Percentiles rank a stretch among this genome's conserved stretches.
phyloP scores from a whole-genome alignment of 352 stramenopile species.

The Pilasporangium apinafurcum region DNA sequence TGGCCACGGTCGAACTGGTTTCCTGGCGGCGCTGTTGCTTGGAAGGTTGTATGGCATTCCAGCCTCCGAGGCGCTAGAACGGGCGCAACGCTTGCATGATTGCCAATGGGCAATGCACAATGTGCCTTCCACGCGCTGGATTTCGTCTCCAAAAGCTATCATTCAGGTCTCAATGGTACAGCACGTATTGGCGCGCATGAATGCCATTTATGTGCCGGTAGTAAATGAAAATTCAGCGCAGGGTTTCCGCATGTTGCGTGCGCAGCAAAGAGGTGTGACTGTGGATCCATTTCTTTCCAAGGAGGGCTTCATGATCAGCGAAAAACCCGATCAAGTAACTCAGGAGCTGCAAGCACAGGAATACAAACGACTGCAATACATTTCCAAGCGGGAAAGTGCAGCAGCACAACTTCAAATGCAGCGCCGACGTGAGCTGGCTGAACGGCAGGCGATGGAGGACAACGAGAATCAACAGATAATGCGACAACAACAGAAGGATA shows the following conservation, averaged over 20 bases:
- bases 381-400: conserved; percentile 34
- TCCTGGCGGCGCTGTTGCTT: conserved; percentile 62
- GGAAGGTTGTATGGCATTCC: conserved; percentile 64
- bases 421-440: conserved; percentile 10
- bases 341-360: conserved; percentile 19
- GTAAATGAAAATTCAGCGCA: conserved; percentile 34
- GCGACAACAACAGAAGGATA: no score
- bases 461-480: conserved; percentile 2
- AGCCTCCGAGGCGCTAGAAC: conserved; percentile 47
- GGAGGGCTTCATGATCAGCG: conserved; percentile 60
- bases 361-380: conserved; percentile 23
- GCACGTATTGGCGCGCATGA: conserved; percentile 36
- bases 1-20: conserved; percentile 60
- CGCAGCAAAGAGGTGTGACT: conserved; percentile 44
- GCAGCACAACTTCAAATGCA: conserved; percentile 25
- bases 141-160: conserved; percentile 41
- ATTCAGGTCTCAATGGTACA: conserved; percentile 39
- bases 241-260: conserved; percentile 27
- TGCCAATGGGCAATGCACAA: conserved; percentile 34
- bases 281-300: conserved; percentile 29
- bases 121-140: conserved; percentile 21
- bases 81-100: conserved; percentile 61
- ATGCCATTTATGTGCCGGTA: conserved; percentile 60
- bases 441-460: conserved; percentile 25
- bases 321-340: conserved; percentile 13